A percentile compares a stretch with the other conserved stretches of the same genome.
phyloP scores from a whole-genome alignment of 768 basidiomycete species.

The Tulasnella sp. region DNA sequence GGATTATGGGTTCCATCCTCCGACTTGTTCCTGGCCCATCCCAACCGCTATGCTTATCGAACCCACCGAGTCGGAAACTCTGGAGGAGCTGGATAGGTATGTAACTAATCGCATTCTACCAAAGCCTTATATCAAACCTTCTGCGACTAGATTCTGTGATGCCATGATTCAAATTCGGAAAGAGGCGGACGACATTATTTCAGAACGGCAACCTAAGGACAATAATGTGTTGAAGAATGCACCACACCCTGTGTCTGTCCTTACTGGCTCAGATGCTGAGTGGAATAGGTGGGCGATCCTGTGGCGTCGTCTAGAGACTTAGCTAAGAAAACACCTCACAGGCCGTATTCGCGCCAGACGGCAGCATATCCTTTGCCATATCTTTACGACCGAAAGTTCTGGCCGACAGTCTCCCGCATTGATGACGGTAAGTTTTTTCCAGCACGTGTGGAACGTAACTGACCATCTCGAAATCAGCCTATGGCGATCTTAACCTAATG shows the following conservation, averaged over 20 bases:
- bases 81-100: constrained; percentile 87
- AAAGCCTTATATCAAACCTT: not conserved
- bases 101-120: constrained; percentile 25
- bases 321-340: constrained; percentile 37
- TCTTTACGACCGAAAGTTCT: constrained; percentile 88
- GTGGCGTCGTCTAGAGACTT: not conserved
- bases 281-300: constrained; percentile 70
- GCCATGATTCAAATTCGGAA: constrained; percentile 95
- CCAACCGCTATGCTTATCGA: constrained; percentile 97
- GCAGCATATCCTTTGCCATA: constrained; percentile 88
- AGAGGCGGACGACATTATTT: constrained; percentile 83
- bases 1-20: constrained; percentile 94
- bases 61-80: constrained; percentile 92
- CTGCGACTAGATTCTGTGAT: constrained; percentile 77
- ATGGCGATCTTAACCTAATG: constrained; percentile 87
- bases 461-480: constrained; percentile 50
- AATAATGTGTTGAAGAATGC: constrained; percentile 93
- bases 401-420: constrained; percentile 88
- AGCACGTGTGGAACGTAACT: not conserved
- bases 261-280: constrained; percentile 66
- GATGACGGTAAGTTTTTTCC: constrained; percentile 71
- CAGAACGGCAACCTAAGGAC: constrained; percentile 82
- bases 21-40: constrained; percentile 98
- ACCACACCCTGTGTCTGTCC: constrained; percentile 78
- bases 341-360: constrained; percentile 83